Evolutionary conservation across 805 yeast genomes (phyloP).

Genomic region (Yamadazyma phyllophila): DNA sequence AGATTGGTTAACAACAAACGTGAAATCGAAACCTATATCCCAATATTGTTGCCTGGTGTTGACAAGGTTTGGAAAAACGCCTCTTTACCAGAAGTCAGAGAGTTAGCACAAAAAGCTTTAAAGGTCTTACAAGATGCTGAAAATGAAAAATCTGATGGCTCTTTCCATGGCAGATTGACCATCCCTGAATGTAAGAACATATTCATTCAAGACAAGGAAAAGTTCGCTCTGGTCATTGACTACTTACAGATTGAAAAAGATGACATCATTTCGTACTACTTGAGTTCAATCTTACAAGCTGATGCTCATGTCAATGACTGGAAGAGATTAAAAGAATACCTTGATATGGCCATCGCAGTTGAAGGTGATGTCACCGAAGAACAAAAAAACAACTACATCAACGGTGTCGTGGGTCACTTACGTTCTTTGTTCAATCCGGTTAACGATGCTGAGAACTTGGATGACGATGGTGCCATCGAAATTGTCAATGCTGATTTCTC

Average conservation of each 20-base stretch:
- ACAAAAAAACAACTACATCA: constrained; percentile 39
- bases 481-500: constrained; percentile 95
- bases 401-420: constrained; percentile 44
- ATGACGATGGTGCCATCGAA: constrained; percentile 78
- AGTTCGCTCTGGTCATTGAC: constrained; percentile 9
- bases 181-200: constrained; percentile 47
- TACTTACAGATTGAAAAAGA: constrained; percentile 23
- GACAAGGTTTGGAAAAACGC: constrained; percentile 86
- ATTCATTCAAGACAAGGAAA: constrained; percentile 1
- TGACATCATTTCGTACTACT: constrained; percentile 43
- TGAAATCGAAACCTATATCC: constrained; percentile 86
- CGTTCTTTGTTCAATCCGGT: constrained; percentile 50
- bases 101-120: constrained; percentile 83
- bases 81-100: constrained; percentile 94
- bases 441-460: constrained; percentile 49
- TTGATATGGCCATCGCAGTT: constrained; percentile 33
- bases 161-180: constrained; percentile 72
- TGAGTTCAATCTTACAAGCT: constrained; percentile 39
- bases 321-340: constrained; percentile 52
- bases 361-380: constrained; percentile 29
- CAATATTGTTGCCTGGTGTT: constrained; percentile 87
- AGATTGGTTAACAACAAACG: constrained; percentile 90
- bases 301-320: constrained; percentile 47
- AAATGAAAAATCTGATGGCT: constrained; percentile 61
- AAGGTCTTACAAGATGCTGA: constrained; percentile 80